A percentile compares a stretch with the other conserved stretches of the same genome.
Conservation (phyloP, 2,329 filamentous ascomycete species). For the Sclerotinia trifoliorum region DNA sequence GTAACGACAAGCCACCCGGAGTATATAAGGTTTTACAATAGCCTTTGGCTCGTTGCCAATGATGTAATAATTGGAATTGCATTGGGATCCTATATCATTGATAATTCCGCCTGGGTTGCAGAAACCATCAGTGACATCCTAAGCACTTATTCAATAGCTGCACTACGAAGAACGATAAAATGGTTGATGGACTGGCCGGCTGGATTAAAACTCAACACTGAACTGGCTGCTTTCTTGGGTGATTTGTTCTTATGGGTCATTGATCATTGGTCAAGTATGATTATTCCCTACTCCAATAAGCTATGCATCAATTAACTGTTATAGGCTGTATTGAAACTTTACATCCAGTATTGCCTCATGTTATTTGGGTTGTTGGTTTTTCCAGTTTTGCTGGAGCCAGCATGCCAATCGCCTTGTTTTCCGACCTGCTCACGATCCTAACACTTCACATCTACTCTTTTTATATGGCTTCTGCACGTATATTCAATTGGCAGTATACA, state of each 20-base stretch:
- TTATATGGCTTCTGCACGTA: conserved; percentile 92
- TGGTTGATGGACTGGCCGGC: conserved; percentile 98
- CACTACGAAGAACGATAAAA: conserved; percentile 80
- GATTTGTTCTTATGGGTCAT: conserved; percentile 98
- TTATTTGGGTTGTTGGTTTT: conserved; percentile 91
- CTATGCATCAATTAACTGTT: conserved; percentile 3
- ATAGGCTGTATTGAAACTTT: conserved; percentile 73
- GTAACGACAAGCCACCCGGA: conserved; percentile 94
- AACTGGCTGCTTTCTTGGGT: conserved; percentile 89
- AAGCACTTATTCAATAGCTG: conserved; percentile 80
- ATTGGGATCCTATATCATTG: conserved; percentile 92
- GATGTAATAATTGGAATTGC: conserved; percentile 98
- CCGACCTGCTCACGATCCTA: conserved; percentile 84
- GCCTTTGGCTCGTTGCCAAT: conserved; percentile 95
- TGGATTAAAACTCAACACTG: conserved; percentile 90
- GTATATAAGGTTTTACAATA: conserved; percentile 99
- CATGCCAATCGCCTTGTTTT: conserved; percentile 95
- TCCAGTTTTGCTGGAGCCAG: conserved; percentile 94
- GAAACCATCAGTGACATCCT: conserved; percentile 74
- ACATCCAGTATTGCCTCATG: conserved; percentile 74
- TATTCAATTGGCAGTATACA: conserved; percentile 97
- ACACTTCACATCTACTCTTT: conserved; percentile 98
- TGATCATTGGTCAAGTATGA: conserved; percentile 88
- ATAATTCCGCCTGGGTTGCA: conserved; percentile 85
- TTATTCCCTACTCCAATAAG: not conserved